phyloP scores from a whole-genome alignment of 371 early-diverging fungal species.

The Rhizopus delemar region DNA sequence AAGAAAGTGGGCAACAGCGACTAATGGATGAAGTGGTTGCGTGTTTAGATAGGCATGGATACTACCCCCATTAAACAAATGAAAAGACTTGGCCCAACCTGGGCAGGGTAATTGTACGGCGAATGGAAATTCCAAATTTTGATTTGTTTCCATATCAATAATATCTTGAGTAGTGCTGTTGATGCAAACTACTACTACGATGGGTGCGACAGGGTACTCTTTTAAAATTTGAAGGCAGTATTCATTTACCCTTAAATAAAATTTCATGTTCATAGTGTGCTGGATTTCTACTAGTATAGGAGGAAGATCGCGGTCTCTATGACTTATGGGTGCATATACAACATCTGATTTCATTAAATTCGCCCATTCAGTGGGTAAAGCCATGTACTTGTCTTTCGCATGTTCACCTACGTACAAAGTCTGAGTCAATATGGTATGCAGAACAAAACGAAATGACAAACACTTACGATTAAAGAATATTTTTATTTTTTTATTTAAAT shows the following conservation, averaged over 20 bases:
- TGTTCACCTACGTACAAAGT: too few relatives aligned
- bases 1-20: conserved; percentile 4
- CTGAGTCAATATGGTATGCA: too few relatives aligned
- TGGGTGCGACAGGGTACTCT: conserved; percentile 10
- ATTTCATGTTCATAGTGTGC: conserved; percentile 5
- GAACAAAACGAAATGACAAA: too few relatives aligned
- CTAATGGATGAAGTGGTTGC: conserved; percentile 5
- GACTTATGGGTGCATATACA: not conserved
- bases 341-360: not conserved
- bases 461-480: too few relatives aligned
- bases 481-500: too few relatives aligned
- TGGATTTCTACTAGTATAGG: conserved; percentile 6
- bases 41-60: conserved; percentile 1
- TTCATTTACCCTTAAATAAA: conserved; percentile 3
- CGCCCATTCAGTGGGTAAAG: not conserved
- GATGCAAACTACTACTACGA: conserved; percentile 14
- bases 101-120: conserved; percentile 3
- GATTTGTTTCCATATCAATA: conserved; percentile 7
- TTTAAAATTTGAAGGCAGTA: conserved; percentile 10
- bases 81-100: conserved; percentile 10
- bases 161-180: conserved; percentile 14
- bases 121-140: conserved; percentile 2
- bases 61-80: conserved; percentile 10
- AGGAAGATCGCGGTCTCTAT: conserved; percentile 1
- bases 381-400: not conserved